Conservation (phyloP, 371 early-diverging fungal genomes). For the Batkoa obscura region DNA sequence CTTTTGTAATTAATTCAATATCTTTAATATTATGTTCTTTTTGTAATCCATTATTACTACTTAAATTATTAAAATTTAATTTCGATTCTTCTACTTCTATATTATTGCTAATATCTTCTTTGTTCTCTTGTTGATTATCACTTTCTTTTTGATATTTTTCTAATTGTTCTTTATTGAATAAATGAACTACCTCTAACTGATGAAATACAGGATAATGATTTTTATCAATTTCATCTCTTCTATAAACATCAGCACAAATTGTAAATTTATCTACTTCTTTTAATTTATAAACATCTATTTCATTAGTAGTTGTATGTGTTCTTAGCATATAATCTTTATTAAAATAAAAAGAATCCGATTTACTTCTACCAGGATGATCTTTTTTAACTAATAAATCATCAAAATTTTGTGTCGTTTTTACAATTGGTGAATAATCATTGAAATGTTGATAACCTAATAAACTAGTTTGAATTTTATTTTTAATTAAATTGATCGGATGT, state of each 20-base stretch:
- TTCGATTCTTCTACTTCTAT: background rate
- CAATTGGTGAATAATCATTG: constrained; percentile 53
- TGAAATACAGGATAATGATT: constrained; percentile 96
- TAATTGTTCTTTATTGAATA: constrained; percentile 11
- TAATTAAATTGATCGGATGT: constrained; percentile 77
- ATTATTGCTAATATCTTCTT: background rate
- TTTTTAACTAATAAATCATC: constrained; percentile 66
- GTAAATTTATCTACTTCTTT: constrained; percentile 31
- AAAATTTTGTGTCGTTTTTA: constrained; percentile 71
- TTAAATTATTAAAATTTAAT: too few species aligned
- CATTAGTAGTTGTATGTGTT: constrained; percentile 92
- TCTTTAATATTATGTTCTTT: constrained; percentile 24
- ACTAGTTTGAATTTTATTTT: constrained; percentile 49
- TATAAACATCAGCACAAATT: constrained; percentile 85
- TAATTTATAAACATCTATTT: constrained; percentile 42
- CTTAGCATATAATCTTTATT: constrained; percentile 60
- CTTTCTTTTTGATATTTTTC: too few species aligned
- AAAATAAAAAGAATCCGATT: constrained; percentile 84
- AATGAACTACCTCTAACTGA: constrained; percentile 84
- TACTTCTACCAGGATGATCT: constrained; percentile 67
- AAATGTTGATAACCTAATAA: constrained; percentile 43
- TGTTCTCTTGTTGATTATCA: background rate
- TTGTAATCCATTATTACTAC: constrained; percentile 26
- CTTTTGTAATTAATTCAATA: constrained; percentile 31
- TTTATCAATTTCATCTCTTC: constrained; percentile 92